Conservation (phyloP, 2,329 filamentous ascomycete species). For the Calonectria crousiana region DNA sequence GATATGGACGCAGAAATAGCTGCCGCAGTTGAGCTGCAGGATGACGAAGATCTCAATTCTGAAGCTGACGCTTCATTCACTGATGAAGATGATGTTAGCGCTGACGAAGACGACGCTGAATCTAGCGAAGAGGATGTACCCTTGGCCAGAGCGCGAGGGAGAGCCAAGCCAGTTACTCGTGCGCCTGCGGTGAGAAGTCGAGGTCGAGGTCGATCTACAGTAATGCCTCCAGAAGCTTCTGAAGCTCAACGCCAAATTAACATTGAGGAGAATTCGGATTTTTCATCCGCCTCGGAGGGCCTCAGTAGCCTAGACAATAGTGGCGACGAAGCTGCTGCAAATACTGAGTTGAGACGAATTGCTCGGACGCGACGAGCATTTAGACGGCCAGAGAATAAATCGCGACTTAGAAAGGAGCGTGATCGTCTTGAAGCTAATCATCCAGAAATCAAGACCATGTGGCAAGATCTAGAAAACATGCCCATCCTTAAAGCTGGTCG, state of each 20-base stretch:
- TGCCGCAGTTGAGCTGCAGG: conserved; percentile 35
- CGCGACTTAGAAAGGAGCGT: conserved; percentile 62
- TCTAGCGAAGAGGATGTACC: conserved; percentile 48
- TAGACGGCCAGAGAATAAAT: conserved; percentile 40
- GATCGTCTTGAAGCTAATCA: conserved; percentile 80
- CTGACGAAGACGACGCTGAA: conserved; percentile 27
- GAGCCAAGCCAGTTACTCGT: background rate
- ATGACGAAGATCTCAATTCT: conserved; percentile 23
- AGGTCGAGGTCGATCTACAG: background rate
- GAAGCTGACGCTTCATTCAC: conserved; percentile 32
- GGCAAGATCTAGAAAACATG: conserved; percentile 78
- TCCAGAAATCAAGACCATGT: conserved; percentile 86
- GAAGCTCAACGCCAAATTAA: conserved; percentile 2
- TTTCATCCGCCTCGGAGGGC: conserved; percentile 17
- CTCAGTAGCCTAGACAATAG: conserved; percentile 33
- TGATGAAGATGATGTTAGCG: conserved; percentile 31
- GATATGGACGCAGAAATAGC: conserved; percentile 50
- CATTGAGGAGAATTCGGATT: background rate
- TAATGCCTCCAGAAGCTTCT: background rate
- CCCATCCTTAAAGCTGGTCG: conserved; percentile 71
- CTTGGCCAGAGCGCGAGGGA: conserved; percentile 24
- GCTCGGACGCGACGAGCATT: conserved; percentile 51
- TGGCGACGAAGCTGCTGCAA: conserved; percentile 30
- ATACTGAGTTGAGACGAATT: conserved; percentile 38
- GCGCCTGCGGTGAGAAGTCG: background rate